A percentile compares a stretch with the other conserved stretches of the same genome.
These are phyloP conservation scores for Harrya chromipes DNA, from an alignment of 768 basidiomycete species.

Conservation along the genomic window DNA sequence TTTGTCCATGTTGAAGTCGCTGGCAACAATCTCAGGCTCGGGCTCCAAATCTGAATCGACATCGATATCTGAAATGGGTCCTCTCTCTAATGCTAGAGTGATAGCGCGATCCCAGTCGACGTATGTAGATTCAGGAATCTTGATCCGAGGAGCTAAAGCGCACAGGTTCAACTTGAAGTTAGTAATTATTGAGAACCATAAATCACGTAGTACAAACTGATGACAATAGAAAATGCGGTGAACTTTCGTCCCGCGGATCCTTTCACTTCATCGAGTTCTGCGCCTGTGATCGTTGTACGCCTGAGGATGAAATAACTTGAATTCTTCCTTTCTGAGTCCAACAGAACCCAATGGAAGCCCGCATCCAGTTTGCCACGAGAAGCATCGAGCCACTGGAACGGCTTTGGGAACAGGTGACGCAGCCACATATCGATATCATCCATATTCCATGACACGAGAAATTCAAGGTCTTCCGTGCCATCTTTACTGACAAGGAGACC, in stretches of 20 bases:
- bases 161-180: not conserved
- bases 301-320: not conserved
- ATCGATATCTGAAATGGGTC: too few relatives aligned
- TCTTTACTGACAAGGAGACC: not conserved
- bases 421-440: not conserved
- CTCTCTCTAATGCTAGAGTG: too few relatives aligned
- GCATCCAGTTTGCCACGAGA: not conserved
- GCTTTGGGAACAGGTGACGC: constrained; percentile 1
- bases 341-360: not conserved
- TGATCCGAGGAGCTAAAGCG: not conserved
- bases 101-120: not conserved
- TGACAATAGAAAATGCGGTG: not conserved
- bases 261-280: constrained; percentile 3
- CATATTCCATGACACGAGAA: not conserved
- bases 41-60: too few relatives aligned
- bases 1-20: too few relatives aligned
- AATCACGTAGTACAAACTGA: not conserved
- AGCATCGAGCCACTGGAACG: too few relatives aligned
- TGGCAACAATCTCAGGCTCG: too few relatives aligned
- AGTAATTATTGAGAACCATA: not conserved
- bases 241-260: not conserved
- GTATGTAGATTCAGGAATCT: not conserved
- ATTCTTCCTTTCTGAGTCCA: not conserved
- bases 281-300: not conserved
- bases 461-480: not conserved